phyloP scores from a whole-genome alignment of 108 stramenopile genomes.

The Pseudonitzschia delicatissima region DNA sequence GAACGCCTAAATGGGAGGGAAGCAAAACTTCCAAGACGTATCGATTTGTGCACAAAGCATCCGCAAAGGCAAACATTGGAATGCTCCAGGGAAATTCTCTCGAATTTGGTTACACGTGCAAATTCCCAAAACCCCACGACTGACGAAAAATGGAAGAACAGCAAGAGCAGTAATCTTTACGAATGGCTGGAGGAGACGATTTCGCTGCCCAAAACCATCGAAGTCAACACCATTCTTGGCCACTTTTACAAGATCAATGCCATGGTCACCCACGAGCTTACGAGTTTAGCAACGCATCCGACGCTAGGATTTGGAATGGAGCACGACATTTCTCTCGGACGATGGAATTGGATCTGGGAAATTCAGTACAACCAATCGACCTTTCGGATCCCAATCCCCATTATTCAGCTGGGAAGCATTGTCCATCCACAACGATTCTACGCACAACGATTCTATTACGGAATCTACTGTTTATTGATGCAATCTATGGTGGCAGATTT shows the following conservation, averaged over 20 bases:
- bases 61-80: slow-evolving; percentile 27
- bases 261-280: slow-evolving; percentile 26
- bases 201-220: slow-evolving; percentile 27
- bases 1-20: slow-evolving; percentile 17
- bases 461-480: slow-evolving; percentile 26
- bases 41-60: slow-evolving; percentile 14
- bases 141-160: neutral
- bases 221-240: slow-evolving; percentile 16
- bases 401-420: slow-evolving; percentile 28
- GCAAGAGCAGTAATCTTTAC: neutral
- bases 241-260: slow-evolving; percentile 23
- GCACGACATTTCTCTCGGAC: slow-evolving; percentile 32
- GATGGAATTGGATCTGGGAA: slow-evolving; percentile 50
- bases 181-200: slow-evolving; percentile 29
- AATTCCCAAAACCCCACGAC: slow-evolving; percentile 1
- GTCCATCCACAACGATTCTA: slow-evolving; percentile 19
- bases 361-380: slow-evolving; percentile 25
- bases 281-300: slow-evolving; percentile 21
- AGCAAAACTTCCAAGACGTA: neutral
- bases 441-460: slow-evolving; percentile 27
- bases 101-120: slow-evolving; percentile 19
- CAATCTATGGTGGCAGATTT: slow-evolving; percentile 37
- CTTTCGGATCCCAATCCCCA: slow-evolving; percentile 40
- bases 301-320: slow-evolving; percentile 38
- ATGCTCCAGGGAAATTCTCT: slow-evolving; percentile 37